Evolutionary conservation across 139 green algal genomes (phyloP), one percentile per base, ranked within the genome.

Genomic region (Desmodesmus armatus): DNA sequence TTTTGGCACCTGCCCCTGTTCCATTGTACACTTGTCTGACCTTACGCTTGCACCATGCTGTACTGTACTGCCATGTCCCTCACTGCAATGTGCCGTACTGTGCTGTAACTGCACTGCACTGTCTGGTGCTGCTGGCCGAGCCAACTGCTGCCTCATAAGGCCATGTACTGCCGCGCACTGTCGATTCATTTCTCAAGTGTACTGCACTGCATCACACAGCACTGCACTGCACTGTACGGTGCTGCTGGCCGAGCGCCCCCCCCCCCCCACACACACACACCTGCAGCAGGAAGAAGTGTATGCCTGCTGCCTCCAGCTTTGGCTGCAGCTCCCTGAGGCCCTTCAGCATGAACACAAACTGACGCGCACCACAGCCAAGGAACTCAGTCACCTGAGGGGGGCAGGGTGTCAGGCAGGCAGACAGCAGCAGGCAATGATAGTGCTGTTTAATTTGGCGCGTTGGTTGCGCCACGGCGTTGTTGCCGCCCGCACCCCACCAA

Each of bases 311-410:
- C 40, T 91, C 60, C 69, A 96, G 87, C 72, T 85, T 88, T 13
- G 87, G 80, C 78, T 91, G 74, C 88, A 99, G 72, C 82, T 95
- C 76, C 33, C 78, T 71, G 71, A 99, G 90, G 1, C 94, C 96
- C 13, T 93, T 87, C 35, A 99, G 88, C 93, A 98, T 96, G 90
- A 99, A 99, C 40, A 90, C 91, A 84, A 95, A 97, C 84, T 98
- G 96, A 4, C 96, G 89, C 1, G 94, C 92, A n/a, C 96, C 94
- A 39, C 92, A 91, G 35, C 85, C 81, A 27, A 97, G 83, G 89
- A 93, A 98, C 25, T 85, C 90, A 17, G 91, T 89, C 27, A 96
- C 91, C 92, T 96, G 90, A 29, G n/a, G 41, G 25, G 71, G 40
- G 3, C 1, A 15, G 13, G 25, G 49, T 17, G 31, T 11, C 17